Conservation (phyloP, 2,329 filamentous ascomycete species). For the Talaromyces marneffei region DNA sequence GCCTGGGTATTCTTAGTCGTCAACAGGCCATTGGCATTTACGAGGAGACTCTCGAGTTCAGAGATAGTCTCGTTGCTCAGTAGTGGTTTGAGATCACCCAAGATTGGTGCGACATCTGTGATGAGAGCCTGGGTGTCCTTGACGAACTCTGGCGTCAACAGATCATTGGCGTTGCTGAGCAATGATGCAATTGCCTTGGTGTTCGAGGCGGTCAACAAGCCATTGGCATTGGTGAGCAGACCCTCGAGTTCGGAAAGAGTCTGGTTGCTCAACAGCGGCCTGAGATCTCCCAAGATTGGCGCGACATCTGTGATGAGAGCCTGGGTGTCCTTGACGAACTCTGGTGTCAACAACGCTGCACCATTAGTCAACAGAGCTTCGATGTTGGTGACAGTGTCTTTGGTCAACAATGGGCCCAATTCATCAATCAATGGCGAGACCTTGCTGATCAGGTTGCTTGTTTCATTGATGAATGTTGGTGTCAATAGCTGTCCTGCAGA, state of each 20-base stretch:
- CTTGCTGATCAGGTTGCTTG: constrained; percentile 18
- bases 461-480: constrained; percentile 15
- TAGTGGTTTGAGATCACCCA: constrained; percentile 12
- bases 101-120: constrained; percentile 10
- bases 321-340: constrained; percentile 19
- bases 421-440: constrained; percentile 15
- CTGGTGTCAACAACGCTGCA: constrained; percentile 20
- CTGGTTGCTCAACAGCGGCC: constrained; percentile 10
- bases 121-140: constrained; percentile 6
- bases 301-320: constrained; percentile 16
- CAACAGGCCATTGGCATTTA: constrained; percentile 26
- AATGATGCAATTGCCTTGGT: constrained; percentile 15
- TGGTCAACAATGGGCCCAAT: constrained; percentile 22
- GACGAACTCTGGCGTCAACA: constrained; percentile 17
- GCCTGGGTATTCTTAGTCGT: constrained; percentile 26
- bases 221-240: constrained; percentile 14
- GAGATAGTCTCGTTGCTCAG: constrained; percentile 20
- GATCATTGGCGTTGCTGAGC: constrained; percentile 16
- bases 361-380: constrained; percentile 20
- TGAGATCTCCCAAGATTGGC: constrained; percentile 18
- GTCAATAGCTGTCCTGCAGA: constrained; percentile 11
- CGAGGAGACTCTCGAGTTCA: constrained; percentile 27
- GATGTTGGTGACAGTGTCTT: constrained; percentile 21
- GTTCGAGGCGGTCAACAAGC: constrained; percentile 17
- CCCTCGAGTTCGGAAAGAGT: constrained; percentile 15